phyloP scores from a whole-genome alignment of 495 filamentous ascomycete genomes.

The Geopyxis carbonaria region DNA sequence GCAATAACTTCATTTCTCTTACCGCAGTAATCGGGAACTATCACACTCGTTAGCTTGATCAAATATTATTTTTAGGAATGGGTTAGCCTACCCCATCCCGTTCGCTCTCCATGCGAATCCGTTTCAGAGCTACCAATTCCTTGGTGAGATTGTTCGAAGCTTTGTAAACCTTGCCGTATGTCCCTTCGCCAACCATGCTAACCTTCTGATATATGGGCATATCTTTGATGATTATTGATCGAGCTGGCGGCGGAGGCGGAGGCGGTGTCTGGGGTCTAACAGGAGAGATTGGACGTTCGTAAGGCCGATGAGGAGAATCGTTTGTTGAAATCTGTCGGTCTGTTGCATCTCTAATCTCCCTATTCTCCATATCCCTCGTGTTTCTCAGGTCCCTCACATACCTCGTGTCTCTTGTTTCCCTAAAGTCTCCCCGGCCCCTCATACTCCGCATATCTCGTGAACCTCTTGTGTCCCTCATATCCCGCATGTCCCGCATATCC shows the following conservation, averaged over 20 bases:
- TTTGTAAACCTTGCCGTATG: slow-evolving; percentile 72
- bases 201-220: slow-evolving; percentile 22
- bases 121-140: slow-evolving; percentile 78
- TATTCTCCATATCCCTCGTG: neutral
- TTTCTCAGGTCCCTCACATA: neutral
- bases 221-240: slow-evolving; percentile 17
- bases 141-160: slow-evolving; percentile 91
- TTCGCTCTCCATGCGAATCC: slow-evolving; percentile 90
- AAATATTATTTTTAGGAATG: neutral
- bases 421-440: neutral
- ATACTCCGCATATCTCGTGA: neutral
- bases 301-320: slow-evolving; percentile 2
- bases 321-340: slow-evolving; percentile 8
- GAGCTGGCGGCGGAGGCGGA: slow-evolving; percentile 4
- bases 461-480: neutral
- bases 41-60: neutral
- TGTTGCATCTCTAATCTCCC: slow-evolving; percentile 7
- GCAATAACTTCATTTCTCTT: slow-evolving; percentile 88
- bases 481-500: neutral
- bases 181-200: slow-evolving; percentile 25
- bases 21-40: slow-evolving; percentile 86
- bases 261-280: slow-evolving; percentile 8
- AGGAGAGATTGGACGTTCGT: neutral
- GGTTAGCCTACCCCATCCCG: slow-evolving; percentile 46
- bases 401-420: neutral